Conservation (phyloP, 768 basidiomycete species). For the Tulasnella sp. region DNA sequence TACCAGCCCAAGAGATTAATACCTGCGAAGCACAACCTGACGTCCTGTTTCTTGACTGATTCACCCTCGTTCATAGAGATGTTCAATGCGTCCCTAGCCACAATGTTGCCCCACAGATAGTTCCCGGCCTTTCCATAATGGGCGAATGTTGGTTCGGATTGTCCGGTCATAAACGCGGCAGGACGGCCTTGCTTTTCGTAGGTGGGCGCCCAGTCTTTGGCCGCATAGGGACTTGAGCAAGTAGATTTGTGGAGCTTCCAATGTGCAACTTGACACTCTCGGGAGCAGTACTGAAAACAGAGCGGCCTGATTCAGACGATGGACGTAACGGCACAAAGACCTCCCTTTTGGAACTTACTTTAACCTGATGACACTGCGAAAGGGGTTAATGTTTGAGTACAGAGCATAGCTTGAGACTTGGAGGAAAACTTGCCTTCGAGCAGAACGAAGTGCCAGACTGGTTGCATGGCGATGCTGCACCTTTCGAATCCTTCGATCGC, state of each 20-base stretch:
- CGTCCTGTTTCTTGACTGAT: neutral
- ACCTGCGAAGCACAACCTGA: conserved; percentile 8
- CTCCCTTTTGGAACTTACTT: neutral
- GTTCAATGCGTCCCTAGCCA: conserved; percentile 27
- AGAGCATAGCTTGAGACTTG: neutral
- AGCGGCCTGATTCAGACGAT: neutral
- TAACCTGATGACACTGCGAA: neutral
- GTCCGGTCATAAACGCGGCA: neutral
- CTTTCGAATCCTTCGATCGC: neutral
- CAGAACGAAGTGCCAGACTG: neutral
- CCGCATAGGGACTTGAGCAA: conserved; percentile 23
- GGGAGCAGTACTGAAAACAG: neutral
- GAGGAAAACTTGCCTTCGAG: neutral
- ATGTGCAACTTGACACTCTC: conserved; percentile 32
- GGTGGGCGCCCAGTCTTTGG: neutral
- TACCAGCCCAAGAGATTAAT: neutral
- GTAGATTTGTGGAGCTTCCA: conserved; percentile 31
- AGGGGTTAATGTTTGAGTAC: neutral
- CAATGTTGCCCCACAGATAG: conserved; percentile 26
- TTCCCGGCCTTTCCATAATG: neutral
- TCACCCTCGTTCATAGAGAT: conserved; percentile 19
- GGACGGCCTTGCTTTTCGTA: neutral
- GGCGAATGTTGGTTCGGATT: neutral
- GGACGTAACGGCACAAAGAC: neutral
- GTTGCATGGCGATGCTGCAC: neutral